Evolutionary conservation across 1,284 basidiomycete genomes (phyloP), one percentile per base, ranked within the genome.

Genomic region (Ceratobasidium sp.): DNA sequence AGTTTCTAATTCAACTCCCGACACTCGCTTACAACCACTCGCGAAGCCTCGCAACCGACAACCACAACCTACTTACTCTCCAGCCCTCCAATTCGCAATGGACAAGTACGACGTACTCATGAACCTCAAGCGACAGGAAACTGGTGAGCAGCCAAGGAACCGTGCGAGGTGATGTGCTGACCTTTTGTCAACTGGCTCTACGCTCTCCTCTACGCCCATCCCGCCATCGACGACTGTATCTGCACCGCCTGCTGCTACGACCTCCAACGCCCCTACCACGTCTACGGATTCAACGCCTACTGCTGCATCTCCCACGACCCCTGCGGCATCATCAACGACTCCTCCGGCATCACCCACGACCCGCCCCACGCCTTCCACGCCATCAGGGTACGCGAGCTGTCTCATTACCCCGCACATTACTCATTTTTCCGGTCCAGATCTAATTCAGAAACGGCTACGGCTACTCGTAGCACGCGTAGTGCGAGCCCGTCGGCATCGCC

Each of bases 11-110:
- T 28, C n/a, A n/a, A 51, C 28, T 56, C 60, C 72, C 72, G 72
- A 75, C 72, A 75, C 72, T 75, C 72, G 70, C 61, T 75, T 75
- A 75, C 55, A n/a, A 60, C 49, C 72, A 75, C 72, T 66, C 72
- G 72, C 72, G 72, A 75, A 75, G 72, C 72, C 72, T 75, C 72
- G 72, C 72, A 75, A 46, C 72, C 58, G 44, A 73, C 58, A 9
- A 39, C 18, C 39, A 26, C 9, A 20, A 6, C 23, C 20, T 68
- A 51, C 7, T 51, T 23, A 49, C 20, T 49, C 66, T 39, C 40
- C 42, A n/a, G 20, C 23, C 28, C 51, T 28, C 18, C 18, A n/a
- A n/a, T n/a, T 56, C 55, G 56, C 55, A 15, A 75, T 75, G 72
- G 72, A 75, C 72, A 75, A 75, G 72, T 75, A 63, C 61, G 72